Conservation (phyloP, 805 yeast species). For the Soucietia sequanensis region DNA sequence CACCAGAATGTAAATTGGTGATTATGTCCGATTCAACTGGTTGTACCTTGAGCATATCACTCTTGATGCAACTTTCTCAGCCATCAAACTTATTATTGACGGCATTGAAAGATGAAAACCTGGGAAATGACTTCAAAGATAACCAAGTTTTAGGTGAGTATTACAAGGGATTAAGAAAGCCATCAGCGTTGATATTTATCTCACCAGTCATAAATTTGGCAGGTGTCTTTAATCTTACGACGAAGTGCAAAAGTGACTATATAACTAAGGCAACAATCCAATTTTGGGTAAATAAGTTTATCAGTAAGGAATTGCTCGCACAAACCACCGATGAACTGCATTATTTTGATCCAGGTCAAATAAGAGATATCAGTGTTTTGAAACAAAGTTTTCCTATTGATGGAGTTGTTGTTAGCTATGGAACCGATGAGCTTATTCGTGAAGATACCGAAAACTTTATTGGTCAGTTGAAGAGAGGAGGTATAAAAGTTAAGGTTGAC, state of each 20-base stretch:
- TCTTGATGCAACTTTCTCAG: neutral
- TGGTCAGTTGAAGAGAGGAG: slow-evolving; percentile 14
- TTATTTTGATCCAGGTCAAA: slow-evolving; percentile 30
- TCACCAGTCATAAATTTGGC: slow-evolving; percentile 20
- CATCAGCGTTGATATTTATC: slow-evolving; percentile 29
- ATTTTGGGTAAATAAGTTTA: slow-evolving; percentile 2
- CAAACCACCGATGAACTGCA: no score
- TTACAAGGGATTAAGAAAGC: slow-evolving; percentile 12
- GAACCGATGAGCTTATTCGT: slow-evolving; percentile 30
- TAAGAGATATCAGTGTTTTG: slow-evolving; percentile 36
- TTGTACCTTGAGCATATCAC: slow-evolving; percentile 29
- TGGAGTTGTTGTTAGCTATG: slow-evolving; percentile 44
- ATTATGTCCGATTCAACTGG: slow-evolving; percentile 51
- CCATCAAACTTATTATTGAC: no score
- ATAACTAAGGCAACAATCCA: neutral
- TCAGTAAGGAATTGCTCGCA: neutral
- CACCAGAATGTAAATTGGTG: slow-evolving; percentile 15
- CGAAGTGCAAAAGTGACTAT: slow-evolving; percentile 7
- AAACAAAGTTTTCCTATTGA: slow-evolving; percentile 34
- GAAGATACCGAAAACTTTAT: slow-evolving; percentile 31
- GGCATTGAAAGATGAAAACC: no score
- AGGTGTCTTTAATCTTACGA: neutral
- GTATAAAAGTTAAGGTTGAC: slow-evolving; percentile 31
- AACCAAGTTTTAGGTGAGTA: no score
- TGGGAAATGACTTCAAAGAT: no score